Conservation (phyloP, 208 protist species). For the Leishmania gerbilli region DNA sequence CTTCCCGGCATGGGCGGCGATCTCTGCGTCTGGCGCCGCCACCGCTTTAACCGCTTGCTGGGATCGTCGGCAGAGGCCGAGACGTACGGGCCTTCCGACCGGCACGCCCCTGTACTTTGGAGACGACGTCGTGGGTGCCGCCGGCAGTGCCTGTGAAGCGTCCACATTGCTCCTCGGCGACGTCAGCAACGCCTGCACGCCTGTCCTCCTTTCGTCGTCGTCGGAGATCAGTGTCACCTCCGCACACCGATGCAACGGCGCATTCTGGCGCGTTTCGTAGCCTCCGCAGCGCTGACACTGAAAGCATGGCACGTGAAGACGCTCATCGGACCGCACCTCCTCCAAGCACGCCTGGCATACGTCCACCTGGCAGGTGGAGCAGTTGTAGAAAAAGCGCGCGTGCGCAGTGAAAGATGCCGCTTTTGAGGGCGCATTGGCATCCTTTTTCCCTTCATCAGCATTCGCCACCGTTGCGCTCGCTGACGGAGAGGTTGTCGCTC, state of each 20-base stretch:
- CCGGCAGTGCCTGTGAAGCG: neutral
- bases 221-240: neutral
- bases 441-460: neutral
- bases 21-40: neutral
- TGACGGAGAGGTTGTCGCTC: neutral
- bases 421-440: neutral
- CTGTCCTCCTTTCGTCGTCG: neutral
- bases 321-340: conserved; percentile 56
- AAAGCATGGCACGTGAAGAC: conserved; percentile 82
- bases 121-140: neutral
- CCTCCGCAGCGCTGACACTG: conserved; percentile 60
- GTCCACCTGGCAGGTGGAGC: conserved; percentile 66
- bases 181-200: neutral
- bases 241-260: conserved; percentile 49
- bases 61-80: conserved; percentile 5
- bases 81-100: conserved; percentile 5
- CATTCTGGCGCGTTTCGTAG: conserved; percentile 43
- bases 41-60: neutral
- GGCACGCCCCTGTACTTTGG: neutral
- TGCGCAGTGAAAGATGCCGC: neutral
- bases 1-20: neutral
- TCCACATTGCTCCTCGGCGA: neutral
- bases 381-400: conserved; percentile 58
- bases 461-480: neutral
- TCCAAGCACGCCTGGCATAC: conserved; percentile 61